Base-by-base conservation (phyloP, 371 early-diverging fungal species). In the Saksenaea oblongispora region DNA sequence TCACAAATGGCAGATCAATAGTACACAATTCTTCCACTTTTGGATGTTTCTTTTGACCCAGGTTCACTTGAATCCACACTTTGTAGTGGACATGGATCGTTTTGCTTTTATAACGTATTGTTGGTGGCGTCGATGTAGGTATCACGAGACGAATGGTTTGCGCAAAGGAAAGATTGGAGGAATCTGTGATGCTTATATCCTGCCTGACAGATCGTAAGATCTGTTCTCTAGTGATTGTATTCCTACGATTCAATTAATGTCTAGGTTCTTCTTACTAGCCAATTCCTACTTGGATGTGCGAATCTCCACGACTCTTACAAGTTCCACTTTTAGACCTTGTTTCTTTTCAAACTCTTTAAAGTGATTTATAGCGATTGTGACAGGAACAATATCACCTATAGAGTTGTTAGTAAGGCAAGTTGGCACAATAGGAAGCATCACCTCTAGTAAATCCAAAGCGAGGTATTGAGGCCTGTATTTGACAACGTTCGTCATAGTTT, bases 371-470 rank as follows among this genome's bases (percentile, higher is more conserved):
- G 63, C 60, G 9, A 79, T 67, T 39, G 62, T 68, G 42, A 79
- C 62, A 34, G 76, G 72, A 26, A 82, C 70, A 22, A 74, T 70
- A 41, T 82, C 82, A 36, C 82, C 82, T 81, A 55, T 39, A 18
- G 18, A 28, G 10, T 18, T 10, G 15, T 44, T 44, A 44, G 18
- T 15, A 14, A 44, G 18, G 42, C 37, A 41, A 42, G 24, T 22
- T 24, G 58, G 11, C 42, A 13, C 47, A 24, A 44, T 26, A 13
- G 8, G 10, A 36, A 9, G 13, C 36, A 18, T 66, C 66, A 77
- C 82, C 82, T 78, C 79, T 67, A 61, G 79, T 79, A 61, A 69
- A 79, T 55, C 83, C 83, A 34, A 70, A 61, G 11, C 76, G 72
- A 31, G 83, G 80, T 28, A 79, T 71, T 18, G 72, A 71, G 35